These are phyloP conservation scores for Psilocybe mexicana DNA, from an alignment of 1,284 basidiomycete genomes.

Conservation along the genomic window DNA sequence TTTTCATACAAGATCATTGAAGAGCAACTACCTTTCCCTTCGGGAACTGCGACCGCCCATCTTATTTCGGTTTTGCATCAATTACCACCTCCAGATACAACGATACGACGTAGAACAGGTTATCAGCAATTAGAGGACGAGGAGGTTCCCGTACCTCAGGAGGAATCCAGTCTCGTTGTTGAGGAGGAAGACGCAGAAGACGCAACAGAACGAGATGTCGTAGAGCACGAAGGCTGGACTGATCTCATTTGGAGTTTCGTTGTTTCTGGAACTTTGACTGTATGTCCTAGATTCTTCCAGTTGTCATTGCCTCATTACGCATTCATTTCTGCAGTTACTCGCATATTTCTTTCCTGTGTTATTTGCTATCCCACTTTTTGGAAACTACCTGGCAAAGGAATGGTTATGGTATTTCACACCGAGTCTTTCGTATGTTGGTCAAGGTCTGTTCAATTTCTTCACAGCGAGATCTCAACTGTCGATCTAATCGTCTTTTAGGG, in stretches of 20 bases:
- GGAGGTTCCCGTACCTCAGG: constrained; percentile 20
- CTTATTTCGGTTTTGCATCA: constrained; percentile 90
- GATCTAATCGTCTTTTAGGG: constrained; percentile 44
- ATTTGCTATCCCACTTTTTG: constrained; percentile 92
- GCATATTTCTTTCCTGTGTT: constrained; percentile 88
- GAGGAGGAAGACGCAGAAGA: constrained; percentile 25
- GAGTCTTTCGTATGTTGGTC: constrained; percentile 88
- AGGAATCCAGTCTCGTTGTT: constrained; percentile 9
- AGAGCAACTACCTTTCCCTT: constrained; percentile 92
- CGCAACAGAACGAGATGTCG: constrained; percentile 38
- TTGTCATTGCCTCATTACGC: not conserved
- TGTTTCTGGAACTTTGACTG: constrained; percentile 72
- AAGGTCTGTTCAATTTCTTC: constrained; percentile 52
- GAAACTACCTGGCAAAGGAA: constrained; percentile 78
- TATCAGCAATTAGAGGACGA: constrained; percentile 44
- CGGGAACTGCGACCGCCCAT: constrained; percentile 96
- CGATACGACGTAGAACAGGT: constrained; percentile 52
- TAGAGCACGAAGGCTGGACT: constrained; percentile 69
- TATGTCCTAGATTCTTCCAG: constrained; percentile 35
- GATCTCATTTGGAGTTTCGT: constrained; percentile 76
- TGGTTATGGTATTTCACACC: constrained; percentile 98
- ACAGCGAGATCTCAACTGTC: not conserved
- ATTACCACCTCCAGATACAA: constrained; percentile 62
- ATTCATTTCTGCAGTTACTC: constrained; percentile 49
- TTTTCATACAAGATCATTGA: constrained; percentile 73